These are phyloP conservation scores for Annulohypoxylon truncatum DNA, from an alignment of 2,329 filamentous ascomycete genomes.

Conservation along the genomic window DNA sequence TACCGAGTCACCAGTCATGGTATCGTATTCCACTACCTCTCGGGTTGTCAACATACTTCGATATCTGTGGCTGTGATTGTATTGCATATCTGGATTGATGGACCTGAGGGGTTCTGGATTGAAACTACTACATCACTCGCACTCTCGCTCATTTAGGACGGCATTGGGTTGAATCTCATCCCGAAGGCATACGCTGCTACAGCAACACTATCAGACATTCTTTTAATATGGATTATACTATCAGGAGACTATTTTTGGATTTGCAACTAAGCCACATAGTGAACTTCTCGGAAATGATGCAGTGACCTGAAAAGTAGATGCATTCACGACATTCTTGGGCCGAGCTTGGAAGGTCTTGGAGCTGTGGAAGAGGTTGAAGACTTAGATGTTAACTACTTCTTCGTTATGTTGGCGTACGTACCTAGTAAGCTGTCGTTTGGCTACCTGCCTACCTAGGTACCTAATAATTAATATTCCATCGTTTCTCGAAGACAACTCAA, in stretches of 20 bases:
- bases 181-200: neutral
- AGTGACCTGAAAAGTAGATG: too few relatives aligned
- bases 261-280: neutral
- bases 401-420: too few relatives aligned
- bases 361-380: too few relatives aligned
- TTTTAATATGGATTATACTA: neutral
- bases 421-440: too few relatives aligned
- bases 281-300: too few relatives aligned
- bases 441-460: too few relatives aligned
- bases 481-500: too few relatives aligned
- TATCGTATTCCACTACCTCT: conserved; percentile 12
- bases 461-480: too few relatives aligned
- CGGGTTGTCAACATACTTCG: conserved; percentile 17
- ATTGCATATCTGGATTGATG: conserved; percentile 24
- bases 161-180: neutral
- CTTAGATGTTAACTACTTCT: too few relatives aligned
- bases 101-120: conserved; percentile 14
- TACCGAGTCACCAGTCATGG: conserved; percentile 18
- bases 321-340: too few relatives aligned
- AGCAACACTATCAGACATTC: neutral
- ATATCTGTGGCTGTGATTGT: conserved; percentile 16
- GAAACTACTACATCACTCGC: conserved; percentile 31
- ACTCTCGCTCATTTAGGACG: conserved; percentile 26
- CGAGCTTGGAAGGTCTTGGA: too few relatives aligned
- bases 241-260: neutral